Percentiles rank a stretch among this genome's conserved stretches.
These are phyloP conservation scores for Fabrea salina DNA, from an alignment of 169 alveolate species.

Conservation along the genomic window DNA sequence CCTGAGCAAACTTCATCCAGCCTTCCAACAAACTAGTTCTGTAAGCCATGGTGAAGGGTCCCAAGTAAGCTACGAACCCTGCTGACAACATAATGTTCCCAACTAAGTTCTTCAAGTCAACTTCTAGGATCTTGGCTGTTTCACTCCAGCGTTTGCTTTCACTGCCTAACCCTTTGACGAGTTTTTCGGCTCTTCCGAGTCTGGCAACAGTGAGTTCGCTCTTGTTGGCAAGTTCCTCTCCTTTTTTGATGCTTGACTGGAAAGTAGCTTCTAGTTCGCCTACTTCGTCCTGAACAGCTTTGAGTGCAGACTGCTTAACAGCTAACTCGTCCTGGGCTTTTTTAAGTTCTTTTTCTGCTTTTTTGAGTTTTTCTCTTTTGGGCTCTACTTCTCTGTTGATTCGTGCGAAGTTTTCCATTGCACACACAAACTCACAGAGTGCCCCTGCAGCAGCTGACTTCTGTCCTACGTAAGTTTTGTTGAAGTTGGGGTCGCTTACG, in stretches of 20 bases:
- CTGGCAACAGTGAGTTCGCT: constrained; percentile 77
- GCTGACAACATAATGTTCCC: constrained; percentile 90
- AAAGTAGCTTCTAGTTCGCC: constrained; percentile 73
- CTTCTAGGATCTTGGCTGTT: constrained; percentile 70
- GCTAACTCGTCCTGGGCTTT: constrained; percentile 76
- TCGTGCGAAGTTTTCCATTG: constrained; percentile 87
- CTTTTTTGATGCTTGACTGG: constrained; percentile 64
- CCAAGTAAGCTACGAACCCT: constrained; percentile 88
- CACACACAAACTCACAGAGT: constrained; percentile 86
- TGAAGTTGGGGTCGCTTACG: constrained; percentile 74
- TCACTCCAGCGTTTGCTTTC: constrained; percentile 85
- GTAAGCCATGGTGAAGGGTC: constrained; percentile 89
- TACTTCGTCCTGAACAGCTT: constrained; percentile 78
- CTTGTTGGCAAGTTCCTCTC: constrained; percentile 78
- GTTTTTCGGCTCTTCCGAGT: constrained; percentile 88
- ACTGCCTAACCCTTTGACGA: constrained; percentile 82
- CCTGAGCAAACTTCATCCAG: constrained; percentile 78
- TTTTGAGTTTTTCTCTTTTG: constrained; percentile 80
- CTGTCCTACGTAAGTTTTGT: constrained; percentile 67
- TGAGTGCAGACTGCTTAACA: constrained; percentile 65
- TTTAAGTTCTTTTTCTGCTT: constrained; percentile 79
- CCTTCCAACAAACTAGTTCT: constrained; percentile 75
- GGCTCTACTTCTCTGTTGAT: constrained; percentile 87
- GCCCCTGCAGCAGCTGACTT: constrained; percentile 86
- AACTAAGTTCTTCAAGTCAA: constrained; percentile 77